These are phyloP conservation scores for Mycena kentingensis DNA, from an alignment of 768 basidiomycete genomes.

Conservation along the genomic window DNA sequence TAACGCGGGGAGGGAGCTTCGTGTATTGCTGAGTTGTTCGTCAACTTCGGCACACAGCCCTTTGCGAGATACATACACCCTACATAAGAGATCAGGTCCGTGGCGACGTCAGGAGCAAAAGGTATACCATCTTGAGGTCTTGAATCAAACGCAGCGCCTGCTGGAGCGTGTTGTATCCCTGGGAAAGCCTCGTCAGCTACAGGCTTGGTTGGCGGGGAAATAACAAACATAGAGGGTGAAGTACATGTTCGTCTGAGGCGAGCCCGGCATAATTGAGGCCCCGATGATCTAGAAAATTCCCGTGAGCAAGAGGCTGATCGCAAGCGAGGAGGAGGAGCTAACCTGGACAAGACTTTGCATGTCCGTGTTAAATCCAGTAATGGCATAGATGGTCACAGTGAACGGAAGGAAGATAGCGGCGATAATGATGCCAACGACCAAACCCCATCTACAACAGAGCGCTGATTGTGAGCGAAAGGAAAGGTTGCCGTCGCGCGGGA, in stretches of 20 bases:
- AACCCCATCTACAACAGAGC: slow-evolving; percentile 42
- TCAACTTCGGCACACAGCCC: slow-evolving; percentile 34
- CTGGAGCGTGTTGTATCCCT: neutral
- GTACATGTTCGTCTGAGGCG: slow-evolving; percentile 72
- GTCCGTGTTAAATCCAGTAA: slow-evolving; percentile 47
- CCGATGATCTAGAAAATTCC: slow-evolving; percentile 52
- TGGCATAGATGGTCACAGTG: slow-evolving; percentile 52
- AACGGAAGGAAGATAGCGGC: slow-evolving; percentile 52
- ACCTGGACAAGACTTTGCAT: slow-evolving; percentile 54
- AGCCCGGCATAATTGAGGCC: slow-evolving; percentile 59
- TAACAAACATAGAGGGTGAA: slow-evolving; percentile 39
- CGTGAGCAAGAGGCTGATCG: slow-evolving; percentile 22
- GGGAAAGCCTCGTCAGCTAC: neutral
- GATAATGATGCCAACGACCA: slow-evolving; percentile 53
- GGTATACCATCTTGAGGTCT: slow-evolving; percentile 54
- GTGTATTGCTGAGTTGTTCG: slow-evolving; percentile 33
- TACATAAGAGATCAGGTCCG: too few species aligned
- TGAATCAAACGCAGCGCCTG: slow-evolving; percentile 44
- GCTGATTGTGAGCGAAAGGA: neutral
- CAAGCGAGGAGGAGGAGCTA: slow-evolving; percentile 33
- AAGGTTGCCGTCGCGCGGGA: neutral
- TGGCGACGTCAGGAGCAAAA: too few species aligned
- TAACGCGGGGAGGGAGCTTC: slow-evolving; percentile 50
- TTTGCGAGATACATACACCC: too few species aligned
- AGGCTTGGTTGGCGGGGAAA: slow-evolving; percentile 37